Percentiles rank a stretch among this genome's conserved stretches.
phyloP scores from a whole-genome alignment of 2,329 filamentous ascomycete species.

The Rutstroemia sp. region DNA sequence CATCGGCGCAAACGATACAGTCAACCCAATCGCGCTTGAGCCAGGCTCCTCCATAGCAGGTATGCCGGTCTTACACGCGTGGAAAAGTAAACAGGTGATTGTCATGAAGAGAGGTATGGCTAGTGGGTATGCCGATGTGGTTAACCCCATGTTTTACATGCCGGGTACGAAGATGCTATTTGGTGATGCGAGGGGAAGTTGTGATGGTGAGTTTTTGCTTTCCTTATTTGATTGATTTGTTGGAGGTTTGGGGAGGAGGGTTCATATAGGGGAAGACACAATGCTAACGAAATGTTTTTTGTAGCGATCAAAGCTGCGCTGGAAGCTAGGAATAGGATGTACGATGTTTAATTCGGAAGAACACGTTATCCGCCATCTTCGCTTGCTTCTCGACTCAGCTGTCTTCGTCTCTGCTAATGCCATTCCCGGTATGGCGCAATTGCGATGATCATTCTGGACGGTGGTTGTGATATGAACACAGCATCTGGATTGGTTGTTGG shows the following conservation, averaged over 20 bases:
- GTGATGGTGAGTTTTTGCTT: conserved; percentile 51
- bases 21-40: conserved; percentile 83
- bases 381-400: too few relatives aligned
- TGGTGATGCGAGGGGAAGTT: conserved; percentile 78
- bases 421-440: too few relatives aligned
- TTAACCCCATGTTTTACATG: conserved; percentile 93
- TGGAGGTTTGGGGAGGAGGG: not conserved
- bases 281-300: conserved; percentile 52
- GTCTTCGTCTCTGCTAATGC: too few relatives aligned
- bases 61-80: conserved; percentile 87
- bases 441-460: too few relatives aligned
- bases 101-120: conserved; percentile 92
- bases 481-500: too few relatives aligned
- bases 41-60: conserved; percentile 78
- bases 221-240: conserved; percentile 7
- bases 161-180: conserved; percentile 86
- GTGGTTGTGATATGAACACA: too few relatives aligned
- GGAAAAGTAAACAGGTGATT: conserved; percentile 89
- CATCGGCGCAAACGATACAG: conserved; percentile 88
- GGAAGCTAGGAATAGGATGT: conserved; percentile 19
- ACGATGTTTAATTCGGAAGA: conserved; percentile 15
- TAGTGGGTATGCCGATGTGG: conserved; percentile 84
- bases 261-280: conserved; percentile 2
- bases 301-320: conserved; percentile 19
- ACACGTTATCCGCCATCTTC: too few relatives aligned